These are phyloP conservation scores for Misopates orontium DNA, from an alignment of 257 asterid species.

Conservation along the genomic window DNA sequence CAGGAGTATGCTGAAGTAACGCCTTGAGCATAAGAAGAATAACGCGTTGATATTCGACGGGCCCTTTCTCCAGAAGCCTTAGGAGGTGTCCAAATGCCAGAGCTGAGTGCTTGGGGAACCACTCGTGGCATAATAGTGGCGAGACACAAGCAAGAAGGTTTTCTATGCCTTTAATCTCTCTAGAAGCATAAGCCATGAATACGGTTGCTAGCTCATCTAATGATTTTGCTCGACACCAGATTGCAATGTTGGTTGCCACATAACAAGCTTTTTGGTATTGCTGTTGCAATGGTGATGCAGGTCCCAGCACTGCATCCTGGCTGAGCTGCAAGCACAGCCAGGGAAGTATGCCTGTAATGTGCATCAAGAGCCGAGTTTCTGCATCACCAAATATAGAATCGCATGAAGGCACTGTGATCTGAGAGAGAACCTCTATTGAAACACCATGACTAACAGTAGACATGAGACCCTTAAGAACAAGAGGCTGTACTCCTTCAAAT, in stretches of 20 bases:
- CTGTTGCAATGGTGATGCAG: conserved; percentile 61
- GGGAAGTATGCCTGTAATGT: conserved; percentile 95
- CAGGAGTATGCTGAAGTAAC: conserved; percentile 93
- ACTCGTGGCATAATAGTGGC: conserved; percentile 79
- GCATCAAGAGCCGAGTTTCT: conserved; percentile 94
- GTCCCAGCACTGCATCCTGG: conserved; percentile 64
- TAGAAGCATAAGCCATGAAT: conserved; percentile 74
- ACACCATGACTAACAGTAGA: conserved; percentile 84
- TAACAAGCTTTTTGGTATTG: conserved; percentile 77
- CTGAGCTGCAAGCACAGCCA: conserved; percentile 98
- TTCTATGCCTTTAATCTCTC: conserved; percentile 78
- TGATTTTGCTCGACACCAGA: conserved; percentile 89
- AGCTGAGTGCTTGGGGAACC: conserved; percentile 97
- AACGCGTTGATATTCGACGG: conserved; percentile 89
- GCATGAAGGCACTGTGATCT: conserved; percentile 92
- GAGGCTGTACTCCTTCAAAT: conserved; percentile 95
- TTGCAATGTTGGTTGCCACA: conserved; percentile 79
- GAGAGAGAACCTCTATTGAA: conserved; percentile 86
- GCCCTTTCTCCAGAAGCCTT: conserved; percentile 88
- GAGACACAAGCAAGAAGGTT: conserved; percentile 93
- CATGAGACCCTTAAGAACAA: conserved; percentile 94
- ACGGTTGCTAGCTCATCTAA: conserved; percentile 82
- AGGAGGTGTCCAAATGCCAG: conserved; percentile 93
- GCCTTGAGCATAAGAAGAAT: conserved; percentile 94
- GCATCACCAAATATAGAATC: conserved; percentile 91